phyloP scores from a whole-genome alignment of 129 eudicot genomes.

The Helianthus tuberosus region DNA sequence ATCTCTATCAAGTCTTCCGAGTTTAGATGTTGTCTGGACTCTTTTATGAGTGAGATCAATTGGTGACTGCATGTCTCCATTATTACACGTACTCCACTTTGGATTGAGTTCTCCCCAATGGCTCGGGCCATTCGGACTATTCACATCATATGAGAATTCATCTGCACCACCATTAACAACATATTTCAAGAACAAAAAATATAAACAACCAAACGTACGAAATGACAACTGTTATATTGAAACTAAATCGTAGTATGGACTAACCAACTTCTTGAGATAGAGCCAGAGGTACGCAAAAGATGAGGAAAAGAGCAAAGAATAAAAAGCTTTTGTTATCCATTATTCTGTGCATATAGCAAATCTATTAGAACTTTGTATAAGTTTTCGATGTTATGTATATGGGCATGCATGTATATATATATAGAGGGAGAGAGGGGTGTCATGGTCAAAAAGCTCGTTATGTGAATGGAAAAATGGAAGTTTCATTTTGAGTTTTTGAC shows the following conservation, averaged over 20 bases:
- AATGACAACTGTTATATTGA: background rate
- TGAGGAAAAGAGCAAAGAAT: constrained; percentile 28
- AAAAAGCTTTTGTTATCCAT: constrained; percentile 26
- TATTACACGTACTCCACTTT: constrained; percentile 53
- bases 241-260: background rate
- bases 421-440: background rate
- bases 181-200: background rate
- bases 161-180: constrained; percentile 31
- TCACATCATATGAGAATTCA: constrained; percentile 47
- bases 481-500: constrained; percentile 5
- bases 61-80: constrained; percentile 77
- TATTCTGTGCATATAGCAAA: constrained; percentile 8
- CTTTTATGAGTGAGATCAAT: constrained; percentile 53
- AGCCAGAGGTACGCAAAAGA: constrained; percentile 8
- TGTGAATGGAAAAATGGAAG: constrained; percentile 17
- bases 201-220: no score
- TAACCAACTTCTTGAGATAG: constrained; percentile 59
- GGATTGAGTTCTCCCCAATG: constrained; percentile 58
- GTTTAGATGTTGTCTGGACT: constrained; percentile 39
- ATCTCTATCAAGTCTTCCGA: constrained; percentile 43
- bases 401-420: background rate
- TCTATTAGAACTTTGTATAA: constrained; percentile 8
- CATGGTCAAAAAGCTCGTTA: background rate
- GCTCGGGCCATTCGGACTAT: constrained; percentile 43
- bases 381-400: constrained; percentile 18